Evolutionary conservation across 345 rosid genomes (phyloP).

Genomic region (Camelina laxa): DNA sequence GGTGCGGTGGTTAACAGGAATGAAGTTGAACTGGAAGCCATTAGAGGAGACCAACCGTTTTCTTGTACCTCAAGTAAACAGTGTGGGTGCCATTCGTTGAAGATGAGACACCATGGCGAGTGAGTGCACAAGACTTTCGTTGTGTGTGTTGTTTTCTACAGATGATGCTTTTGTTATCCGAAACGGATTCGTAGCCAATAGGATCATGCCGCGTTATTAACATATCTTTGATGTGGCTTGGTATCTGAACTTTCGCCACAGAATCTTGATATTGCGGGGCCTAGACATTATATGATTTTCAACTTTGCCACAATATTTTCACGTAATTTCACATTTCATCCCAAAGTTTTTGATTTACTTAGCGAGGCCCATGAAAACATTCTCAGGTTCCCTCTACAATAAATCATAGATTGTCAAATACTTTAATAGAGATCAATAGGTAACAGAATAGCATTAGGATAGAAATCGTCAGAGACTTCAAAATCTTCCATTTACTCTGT

Average conservation of each 20-base stretch:
- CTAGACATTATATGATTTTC: background rate
- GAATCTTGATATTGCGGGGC: conserved; percentile 38
- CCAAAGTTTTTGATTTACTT: background rate
- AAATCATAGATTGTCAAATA: too few species aligned
- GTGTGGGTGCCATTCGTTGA: conserved; percentile 27
- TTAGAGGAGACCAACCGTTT: conserved; percentile 53
- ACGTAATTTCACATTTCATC: background rate
- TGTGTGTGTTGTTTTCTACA: conserved; percentile 22
- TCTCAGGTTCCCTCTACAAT: too few species aligned
- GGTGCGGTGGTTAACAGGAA: conserved; percentile 60
- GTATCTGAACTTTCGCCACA: conserved; percentile 36
- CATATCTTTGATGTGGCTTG: conserved; percentile 34
- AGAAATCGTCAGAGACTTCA: too few species aligned
- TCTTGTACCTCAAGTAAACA: conserved; percentile 40
- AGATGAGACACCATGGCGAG: conserved; percentile 41
- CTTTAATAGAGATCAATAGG: too few species aligned
- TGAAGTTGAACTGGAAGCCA: conserved; percentile 72
- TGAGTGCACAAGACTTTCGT: conserved; percentile 29
- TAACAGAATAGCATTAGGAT: too few species aligned
- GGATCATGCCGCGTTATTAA: conserved; percentile 50
- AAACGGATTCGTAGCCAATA: conserved; percentile 52
- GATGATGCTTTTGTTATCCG: conserved; percentile 48
- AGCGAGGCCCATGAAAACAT: background rate
- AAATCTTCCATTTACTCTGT: too few species aligned
- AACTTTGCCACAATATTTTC: background rate